phyloP scores from a whole-genome alignment of 768 basidiomycete species.

The Amanita pseudoporphyria region DNA sequence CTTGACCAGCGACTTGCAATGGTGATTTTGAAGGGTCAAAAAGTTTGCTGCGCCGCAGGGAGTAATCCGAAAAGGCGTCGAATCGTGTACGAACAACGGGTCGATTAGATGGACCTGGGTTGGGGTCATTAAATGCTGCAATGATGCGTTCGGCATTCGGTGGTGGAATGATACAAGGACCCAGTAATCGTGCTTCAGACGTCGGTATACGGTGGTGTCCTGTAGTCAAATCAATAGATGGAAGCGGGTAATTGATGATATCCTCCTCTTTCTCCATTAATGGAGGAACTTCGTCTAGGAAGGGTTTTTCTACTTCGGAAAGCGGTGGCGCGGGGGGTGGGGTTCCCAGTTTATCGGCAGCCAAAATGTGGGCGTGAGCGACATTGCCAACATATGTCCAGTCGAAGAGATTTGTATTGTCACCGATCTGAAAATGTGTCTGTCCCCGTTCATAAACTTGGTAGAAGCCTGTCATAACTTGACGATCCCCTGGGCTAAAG shows the following conservation, averaged over 20 bases:
- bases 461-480: slow-evolving; percentile 72
- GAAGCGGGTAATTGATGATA: slow-evolving; percentile 42
- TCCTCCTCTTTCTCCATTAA: slow-evolving; percentile 32
- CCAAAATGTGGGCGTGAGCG: slow-evolving; percentile 88
- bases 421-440: slow-evolving; percentile 88
- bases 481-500: slow-evolving; percentile 81
- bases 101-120: slow-evolving; percentile 29
- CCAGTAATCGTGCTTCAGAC: slow-evolving; percentile 70
- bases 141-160: slow-evolving; percentile 48
- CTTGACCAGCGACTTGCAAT: slow-evolving; percentile 84
- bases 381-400: slow-evolving; percentile 97
- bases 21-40: slow-evolving; percentile 36
- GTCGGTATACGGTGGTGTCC: slow-evolving; percentile 67
- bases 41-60: slow-evolving; percentile 43
- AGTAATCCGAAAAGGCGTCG: slow-evolving; percentile 62
- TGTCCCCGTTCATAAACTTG: slow-evolving; percentile 72
- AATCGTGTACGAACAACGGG: slow-evolving; percentile 70
- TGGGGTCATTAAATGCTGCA: slow-evolving; percentile 42
- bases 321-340: slow-evolving; percentile 35
- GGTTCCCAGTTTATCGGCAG: slow-evolving; percentile 74
- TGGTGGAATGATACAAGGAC: slow-evolving; percentile 63
- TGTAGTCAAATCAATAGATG: slow-evolving; percentile 54
- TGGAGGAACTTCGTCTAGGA: slow-evolving; percentile 30
- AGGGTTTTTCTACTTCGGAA: slow-evolving; percentile 24
- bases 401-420: slow-evolving; percentile 90